These are phyloP conservation scores for Arctium minus DNA, from an alignment of 129 eudicot genomes.

Conservation along the genomic window DNA sequence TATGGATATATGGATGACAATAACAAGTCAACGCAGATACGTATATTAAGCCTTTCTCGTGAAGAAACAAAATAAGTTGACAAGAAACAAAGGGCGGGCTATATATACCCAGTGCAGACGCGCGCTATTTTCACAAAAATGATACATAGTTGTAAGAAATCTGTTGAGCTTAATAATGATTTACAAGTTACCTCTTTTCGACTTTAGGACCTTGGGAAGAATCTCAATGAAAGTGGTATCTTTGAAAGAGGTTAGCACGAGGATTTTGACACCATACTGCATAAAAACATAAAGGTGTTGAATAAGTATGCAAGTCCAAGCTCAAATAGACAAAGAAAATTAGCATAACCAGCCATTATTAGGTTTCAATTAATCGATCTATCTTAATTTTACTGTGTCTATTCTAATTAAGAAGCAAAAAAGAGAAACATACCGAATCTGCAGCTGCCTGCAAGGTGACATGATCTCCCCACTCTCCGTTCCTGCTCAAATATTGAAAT, in stretches of 20 bases:
- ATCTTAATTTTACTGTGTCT: neutral
- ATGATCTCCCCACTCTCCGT: constrained; percentile 34
- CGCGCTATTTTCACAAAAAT: neutral
- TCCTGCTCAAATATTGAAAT: constrained; percentile 14
- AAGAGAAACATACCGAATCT: constrained; percentile 9
- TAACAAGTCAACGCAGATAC: neutral
- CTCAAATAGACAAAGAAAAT: neutral
- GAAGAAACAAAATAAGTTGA: neutral
- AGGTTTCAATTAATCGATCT: neutral
- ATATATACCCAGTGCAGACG: neutral
- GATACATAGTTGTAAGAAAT: neutral
- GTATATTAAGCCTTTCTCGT: too few relatives aligned
- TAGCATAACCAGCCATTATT: neutral
- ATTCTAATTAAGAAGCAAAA: neutral
- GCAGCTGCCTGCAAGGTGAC: constrained; percentile 33
- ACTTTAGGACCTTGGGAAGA: too few relatives aligned
- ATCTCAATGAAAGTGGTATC: too few relatives aligned
- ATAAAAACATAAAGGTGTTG: constrained; percentile 13
- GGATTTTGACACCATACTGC: constrained; percentile 23
- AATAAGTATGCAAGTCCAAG: neutral
- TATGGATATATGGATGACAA: neutral
- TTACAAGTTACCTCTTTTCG: too few relatives aligned
- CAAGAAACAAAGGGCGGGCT: neutral
- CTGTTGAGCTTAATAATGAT: neutral
- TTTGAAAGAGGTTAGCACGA: too few relatives aligned